These are phyloP conservation scores for Boechera retrofracta DNA, from an alignment of 345 rosid genomes.

Conservation along the genomic window DNA sequence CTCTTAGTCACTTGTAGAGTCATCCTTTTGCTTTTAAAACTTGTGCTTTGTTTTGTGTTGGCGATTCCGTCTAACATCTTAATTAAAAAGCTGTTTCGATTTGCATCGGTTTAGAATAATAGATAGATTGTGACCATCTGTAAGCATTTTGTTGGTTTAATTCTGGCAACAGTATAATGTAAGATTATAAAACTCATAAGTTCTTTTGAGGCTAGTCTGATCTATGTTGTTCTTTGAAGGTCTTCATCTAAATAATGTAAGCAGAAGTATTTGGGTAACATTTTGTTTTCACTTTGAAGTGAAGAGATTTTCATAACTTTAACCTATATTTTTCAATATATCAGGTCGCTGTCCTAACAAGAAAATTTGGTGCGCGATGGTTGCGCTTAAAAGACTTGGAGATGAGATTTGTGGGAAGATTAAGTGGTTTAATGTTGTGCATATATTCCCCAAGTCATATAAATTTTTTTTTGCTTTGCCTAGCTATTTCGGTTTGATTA, in stretches of 20 bases:
- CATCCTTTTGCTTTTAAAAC: background rate
- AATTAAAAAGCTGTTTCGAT: background rate
- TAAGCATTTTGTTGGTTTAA: background rate
- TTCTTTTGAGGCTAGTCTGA: background rate
- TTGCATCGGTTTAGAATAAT: background rate
- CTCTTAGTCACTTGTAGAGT: background rate
- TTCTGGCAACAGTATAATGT: background rate
- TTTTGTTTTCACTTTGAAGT: background rate
- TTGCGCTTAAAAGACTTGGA: background rate
- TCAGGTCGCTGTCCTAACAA: background rate
- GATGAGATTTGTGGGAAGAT: background rate
- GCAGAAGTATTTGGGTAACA: background rate
- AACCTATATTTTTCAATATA: too few species aligned
- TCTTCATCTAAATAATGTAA: background rate
- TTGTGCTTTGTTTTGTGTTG: conserved; percentile 8
- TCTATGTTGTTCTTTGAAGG: background rate
- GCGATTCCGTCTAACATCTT: background rate
- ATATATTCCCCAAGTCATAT: background rate
- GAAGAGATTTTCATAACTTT: too few species aligned
- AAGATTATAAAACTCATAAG: too few species aligned
- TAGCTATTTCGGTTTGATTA: background rate
- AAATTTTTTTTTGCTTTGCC: background rate
- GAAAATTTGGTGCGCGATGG: background rate
- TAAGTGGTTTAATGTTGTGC: background rate
- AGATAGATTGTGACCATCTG: background rate